Percentiles rank a stretch among this genome's conserved stretches.
Evolutionary conservation across 202 grass and related monocot genomes (phyloP).

Genomic region (Miscanthus sacchariflorus): DNA sequence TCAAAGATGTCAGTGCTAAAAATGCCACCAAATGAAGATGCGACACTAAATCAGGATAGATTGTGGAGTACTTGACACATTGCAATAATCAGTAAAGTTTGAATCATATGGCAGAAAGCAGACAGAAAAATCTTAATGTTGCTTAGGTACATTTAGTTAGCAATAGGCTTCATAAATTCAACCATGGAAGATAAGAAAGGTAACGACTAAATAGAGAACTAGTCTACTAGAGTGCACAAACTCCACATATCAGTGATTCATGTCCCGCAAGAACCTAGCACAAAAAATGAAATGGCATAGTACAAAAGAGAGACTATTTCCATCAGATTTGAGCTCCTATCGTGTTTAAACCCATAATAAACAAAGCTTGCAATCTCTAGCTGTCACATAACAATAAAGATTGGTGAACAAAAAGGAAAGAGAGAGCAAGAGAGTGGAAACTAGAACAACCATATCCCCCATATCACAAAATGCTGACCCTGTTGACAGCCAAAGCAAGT

Average conservation of each 20-base stretch:
- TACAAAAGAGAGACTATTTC: constrained; percentile 53
- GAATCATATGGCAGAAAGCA: background rate
- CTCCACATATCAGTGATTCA: constrained; percentile 8
- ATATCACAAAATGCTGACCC: constrained; percentile 59
- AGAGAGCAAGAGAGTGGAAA: constrained; percentile 33
- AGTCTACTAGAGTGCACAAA: constrained; percentile 17
- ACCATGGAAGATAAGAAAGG: constrained; percentile 15
- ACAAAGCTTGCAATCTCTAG: constrained; percentile 49
- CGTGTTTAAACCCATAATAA: constrained; percentile 48
- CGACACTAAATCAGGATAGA: constrained; percentile 7
- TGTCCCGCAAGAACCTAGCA: constrained; percentile 33
- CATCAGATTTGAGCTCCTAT: constrained; percentile 56
- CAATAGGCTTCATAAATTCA: constrained; percentile 23
- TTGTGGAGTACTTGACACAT: constrained; percentile 10
- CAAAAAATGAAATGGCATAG: constrained; percentile 26
- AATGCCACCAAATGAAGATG: constrained; percentile 21
- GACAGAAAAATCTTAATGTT: background rate
- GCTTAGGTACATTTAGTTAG: constrained; percentile 18
- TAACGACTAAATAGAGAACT: constrained; percentile 12
- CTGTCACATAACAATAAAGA: constrained; percentile 52
- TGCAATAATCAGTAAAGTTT: constrained; percentile 13
- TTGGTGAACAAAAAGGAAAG: constrained; percentile 30
- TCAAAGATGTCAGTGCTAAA: constrained; percentile 10
- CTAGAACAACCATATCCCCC: constrained; percentile 47
- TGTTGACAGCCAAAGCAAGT: constrained; percentile 48